Base-by-base conservation (phyloP, 352 stramenopile genomes). In the Globisporangium barbulae region DNA sequence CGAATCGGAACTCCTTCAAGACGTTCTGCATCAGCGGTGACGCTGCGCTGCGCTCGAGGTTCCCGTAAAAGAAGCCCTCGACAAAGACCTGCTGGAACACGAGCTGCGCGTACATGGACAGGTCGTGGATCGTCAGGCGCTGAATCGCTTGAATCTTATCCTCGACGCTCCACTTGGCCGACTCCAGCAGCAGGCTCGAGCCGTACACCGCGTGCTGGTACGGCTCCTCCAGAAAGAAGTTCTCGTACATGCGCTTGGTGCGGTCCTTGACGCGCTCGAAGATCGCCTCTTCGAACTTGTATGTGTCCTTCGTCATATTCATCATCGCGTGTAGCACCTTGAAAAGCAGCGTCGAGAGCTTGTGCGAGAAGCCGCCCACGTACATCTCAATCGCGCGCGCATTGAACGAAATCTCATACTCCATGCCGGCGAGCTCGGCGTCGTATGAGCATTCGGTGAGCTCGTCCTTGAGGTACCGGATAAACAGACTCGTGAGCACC, bases 201-300 rank as follows among this genome's bases (percentile, higher is more conserved):
- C 70, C 74, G 69, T 97, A 90, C 50, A 97, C 76, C 0, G 88
- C 90, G 64, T 97, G 92, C 65, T 97, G 85, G 76, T 98, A 98
- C 0, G 91, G 90, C 57, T 97, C 89, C 49, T 96, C 79, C 19
- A 93, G 76, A 35, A 91, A 84, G 54, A 97, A 97, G 61, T 93
- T 96, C 52, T 95, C 80, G 63, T 94, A 97, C 68, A 87, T 76
- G 42, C 92, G 83, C 64, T 81, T 81, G 6, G 89, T 82, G 57
- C 93, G 89, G 59, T 96, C 86, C 39, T 94, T 88, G 7, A 98
- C 74, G 21, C 90, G 82, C 35, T 89, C 74, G 59, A 97, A 97
- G 2, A 92, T 63, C 13, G 81, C 74, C 10, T 85, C 68, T 19
- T 83, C 73, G n/a, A 94, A 79, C 3, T 63, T 57, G 55, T 91